Conservation (phyloP, 2,329 filamentous ascomycete genomes). For the Stagonosporopsis chrysanthemi region DNA sequence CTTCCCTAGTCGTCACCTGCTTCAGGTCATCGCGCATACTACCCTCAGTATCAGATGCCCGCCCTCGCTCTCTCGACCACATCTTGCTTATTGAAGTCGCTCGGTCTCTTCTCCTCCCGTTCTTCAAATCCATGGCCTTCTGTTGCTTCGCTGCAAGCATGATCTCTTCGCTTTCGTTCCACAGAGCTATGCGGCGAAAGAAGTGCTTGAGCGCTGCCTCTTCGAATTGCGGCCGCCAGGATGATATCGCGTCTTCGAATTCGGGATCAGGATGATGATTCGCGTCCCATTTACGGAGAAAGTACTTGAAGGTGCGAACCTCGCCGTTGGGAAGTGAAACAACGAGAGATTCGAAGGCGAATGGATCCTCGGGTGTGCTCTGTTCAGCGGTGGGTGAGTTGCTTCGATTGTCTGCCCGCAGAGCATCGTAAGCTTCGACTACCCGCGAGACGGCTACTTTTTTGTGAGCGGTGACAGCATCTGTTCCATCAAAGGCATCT, state of each 20-base stretch:
- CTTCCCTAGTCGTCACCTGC: slow-evolving; percentile 33
- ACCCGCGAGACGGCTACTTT: slow-evolving; percentile 19
- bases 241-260: slow-evolving; percentile 23
- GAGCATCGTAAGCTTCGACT: slow-evolving; percentile 20
- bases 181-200: slow-evolving; percentile 29
- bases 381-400: slow-evolving; percentile 14
- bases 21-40: slow-evolving; percentile 26
- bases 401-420: slow-evolving; percentile 14
- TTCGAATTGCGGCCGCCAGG: slow-evolving; percentile 25
- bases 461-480: slow-evolving; percentile 12
- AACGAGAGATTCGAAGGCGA: slow-evolving; percentile 23
- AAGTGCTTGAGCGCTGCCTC: slow-evolving; percentile 33
- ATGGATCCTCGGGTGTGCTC: slow-evolving; percentile 20
- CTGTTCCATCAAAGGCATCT: slow-evolving; percentile 16
- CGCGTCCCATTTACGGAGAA: slow-evolving; percentile 31
- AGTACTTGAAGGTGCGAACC: slow-evolving; percentile 32
- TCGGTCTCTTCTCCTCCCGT: slow-evolving; percentile 17
- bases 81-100: slow-evolving; percentile 23
- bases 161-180: slow-evolving; percentile 29
- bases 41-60: slow-evolving; percentile 6
- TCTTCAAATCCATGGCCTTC: slow-evolving; percentile 21
- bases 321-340: slow-evolving; percentile 28
- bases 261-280: slow-evolving; percentile 23
- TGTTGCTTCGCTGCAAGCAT: slow-evolving; percentile 22
- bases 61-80: slow-evolving; percentile 22